Evolutionary conservation across 768 basidiomycete species (phyloP).

Genomic region (Rhizopogon salebrosus): DNA sequence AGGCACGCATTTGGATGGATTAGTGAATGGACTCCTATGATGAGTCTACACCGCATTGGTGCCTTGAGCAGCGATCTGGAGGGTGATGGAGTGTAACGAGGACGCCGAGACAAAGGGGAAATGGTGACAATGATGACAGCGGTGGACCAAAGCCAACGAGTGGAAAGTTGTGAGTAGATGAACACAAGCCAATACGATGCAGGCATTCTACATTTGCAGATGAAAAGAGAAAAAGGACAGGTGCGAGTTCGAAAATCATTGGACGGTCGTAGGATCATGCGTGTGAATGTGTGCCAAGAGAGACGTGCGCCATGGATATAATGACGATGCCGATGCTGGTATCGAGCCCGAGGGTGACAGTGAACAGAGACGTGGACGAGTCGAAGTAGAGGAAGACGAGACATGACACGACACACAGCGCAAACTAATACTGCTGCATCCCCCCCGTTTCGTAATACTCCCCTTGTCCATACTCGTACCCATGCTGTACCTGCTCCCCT

Average conservation of each 20-base stretch:
- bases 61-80: background rate
- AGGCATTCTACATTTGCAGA: background rate
- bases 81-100: no score
- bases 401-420: slow-evolving; percentile 4
- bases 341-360: background rate
- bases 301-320: background rate
- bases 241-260: no score
- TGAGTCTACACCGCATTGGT: background rate
- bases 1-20: background rate
- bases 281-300: background rate
- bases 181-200: background rate
- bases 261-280: background rate
- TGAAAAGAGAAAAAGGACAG: background rate
- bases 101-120: background rate
- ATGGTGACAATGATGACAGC: no score
- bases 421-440: slow-evolving; percentile 29
- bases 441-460: slow-evolving; percentile 30
- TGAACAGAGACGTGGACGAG: background rate
- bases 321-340: background rate
- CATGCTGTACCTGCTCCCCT: slow-evolving; percentile 16
- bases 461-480: slow-evolving; percentile 14
- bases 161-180: background rate
- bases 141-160: background rate
- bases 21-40: background rate
- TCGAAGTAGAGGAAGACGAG: background rate